These are phyloP conservation scores for Fomitopsis pinicola DNA, from an alignment of 1,284 basidiomycete species.

Conservation along the genomic window DNA sequence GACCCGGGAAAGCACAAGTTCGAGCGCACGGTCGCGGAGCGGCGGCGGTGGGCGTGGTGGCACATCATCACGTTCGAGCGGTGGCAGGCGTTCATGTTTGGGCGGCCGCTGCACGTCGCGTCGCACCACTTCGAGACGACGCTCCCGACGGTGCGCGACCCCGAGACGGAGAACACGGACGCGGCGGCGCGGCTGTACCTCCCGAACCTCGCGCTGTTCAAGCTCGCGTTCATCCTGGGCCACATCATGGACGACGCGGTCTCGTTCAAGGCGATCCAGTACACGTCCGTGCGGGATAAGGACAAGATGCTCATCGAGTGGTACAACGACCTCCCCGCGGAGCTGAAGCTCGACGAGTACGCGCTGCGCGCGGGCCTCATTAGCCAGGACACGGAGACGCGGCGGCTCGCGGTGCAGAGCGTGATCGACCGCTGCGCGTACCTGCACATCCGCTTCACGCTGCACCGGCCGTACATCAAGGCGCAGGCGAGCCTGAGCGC, in stretches of 20 bases:
- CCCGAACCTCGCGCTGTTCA: slow-evolving; percentile 71
- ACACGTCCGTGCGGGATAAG: slow-evolving; percentile 66
- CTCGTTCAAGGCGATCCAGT: slow-evolving; percentile 67
- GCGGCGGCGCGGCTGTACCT: slow-evolving; percentile 50
- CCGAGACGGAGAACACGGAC: slow-evolving; percentile 45
- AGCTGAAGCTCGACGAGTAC: slow-evolving; percentile 72
- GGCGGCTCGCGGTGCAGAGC: slow-evolving; percentile 70
- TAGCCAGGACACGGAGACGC: slow-evolving; percentile 46
- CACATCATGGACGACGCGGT: slow-evolving; percentile 81
- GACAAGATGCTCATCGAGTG: slow-evolving; percentile 65
- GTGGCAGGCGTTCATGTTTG: slow-evolving; percentile 83
- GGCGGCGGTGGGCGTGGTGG: slow-evolving; percentile 84
- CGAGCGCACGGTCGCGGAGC: slow-evolving; percentile 61
- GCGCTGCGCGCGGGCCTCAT: slow-evolving; percentile 64
- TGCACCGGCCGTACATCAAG: slow-evolving; percentile 75
- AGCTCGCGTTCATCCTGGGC: slow-evolving; percentile 69
- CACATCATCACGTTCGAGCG: slow-evolving; percentile 74
- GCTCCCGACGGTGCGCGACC: slow-evolving; percentile 62
- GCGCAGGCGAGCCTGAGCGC: slow-evolving; percentile 60
- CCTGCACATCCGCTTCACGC: slow-evolving; percentile 76
- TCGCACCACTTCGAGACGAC: slow-evolving; percentile 79
- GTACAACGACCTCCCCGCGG: slow-evolving; percentile 67
- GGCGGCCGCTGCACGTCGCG: slow-evolving; percentile 67
- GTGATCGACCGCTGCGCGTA: slow-evolving; percentile 71
- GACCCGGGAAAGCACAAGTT: slow-evolving; percentile 74